Base-by-base conservation (phyloP, 495 filamentous ascomycete genomes). In the Penicillium longicatenatum region DNA sequence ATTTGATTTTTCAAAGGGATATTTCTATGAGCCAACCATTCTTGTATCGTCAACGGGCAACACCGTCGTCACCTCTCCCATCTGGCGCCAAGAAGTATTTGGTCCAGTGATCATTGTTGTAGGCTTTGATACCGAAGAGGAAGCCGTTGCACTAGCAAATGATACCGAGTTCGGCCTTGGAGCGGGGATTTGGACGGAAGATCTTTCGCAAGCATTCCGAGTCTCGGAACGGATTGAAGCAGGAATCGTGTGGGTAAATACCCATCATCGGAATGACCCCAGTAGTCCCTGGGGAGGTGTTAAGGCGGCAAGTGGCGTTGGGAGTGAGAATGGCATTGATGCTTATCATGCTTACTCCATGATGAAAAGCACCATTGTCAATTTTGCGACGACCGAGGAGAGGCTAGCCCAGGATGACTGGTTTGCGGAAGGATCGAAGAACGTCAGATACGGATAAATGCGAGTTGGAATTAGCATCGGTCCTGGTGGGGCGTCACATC, bases 11-110 rank as follows among this genome's bases (percentile, higher is more conserved):
- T 72, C 70, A 4, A 77, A 73, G 42, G 84, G 84, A 1, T 85
- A 83, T 54, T 87, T 81, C 58, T 85, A 81, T 56, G 69, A 79
- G 35, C 84, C 84, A 6, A 86, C 84, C 0, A 62, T 87, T 10
- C 72, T 86, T 16, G 66, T 49, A 5, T 61, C 66, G 7, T 17
- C 10, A 6, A 9, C 59, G 10, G 54, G 22, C 2, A 39, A 55
- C 9, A 55, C 49, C 20, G 56, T 67, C 7, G 35, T 47, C 0
- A 41, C 60, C 6, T 44, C 73, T 11, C 44, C 55, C 4, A 66
- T 80, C 6, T 75, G 74, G 63, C 68, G 62, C 16, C 71, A 79
- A 44, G 80, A 82, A 56, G 68, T 76, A 17, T 83, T 82, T 52
- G 80, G 80, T 0, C 80, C 80, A 4, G 75, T 83, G 0, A 69